These are phyloP conservation scores for Physocladia obscura DNA, from an alignment of 192 early-diverging fungal species.

Conservation along the genomic window DNA sequence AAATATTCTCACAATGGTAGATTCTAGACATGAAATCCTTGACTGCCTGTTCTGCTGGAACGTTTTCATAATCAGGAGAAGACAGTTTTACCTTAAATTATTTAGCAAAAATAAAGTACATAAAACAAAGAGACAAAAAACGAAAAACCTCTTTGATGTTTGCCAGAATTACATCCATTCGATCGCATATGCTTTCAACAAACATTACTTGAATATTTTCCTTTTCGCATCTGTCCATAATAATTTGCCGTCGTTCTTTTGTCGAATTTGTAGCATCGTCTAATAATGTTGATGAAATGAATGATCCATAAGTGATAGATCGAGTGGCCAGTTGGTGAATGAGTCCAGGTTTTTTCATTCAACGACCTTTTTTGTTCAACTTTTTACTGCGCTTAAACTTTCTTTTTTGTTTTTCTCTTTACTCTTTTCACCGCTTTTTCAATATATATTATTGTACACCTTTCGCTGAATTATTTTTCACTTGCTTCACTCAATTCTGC, in stretches of 20 bases:
- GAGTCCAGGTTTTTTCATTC: too few species aligned
- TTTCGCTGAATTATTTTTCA: too few species aligned
- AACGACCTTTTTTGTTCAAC: too few species aligned
- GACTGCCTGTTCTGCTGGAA: conserved; percentile 77
- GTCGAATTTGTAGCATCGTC: conserved; percentile 98
- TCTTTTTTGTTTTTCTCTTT: too few species aligned
- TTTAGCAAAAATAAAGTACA: neutral
- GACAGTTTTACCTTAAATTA: conserved; percentile 74
- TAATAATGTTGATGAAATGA: neutral
- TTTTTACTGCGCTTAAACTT: too few species aligned
- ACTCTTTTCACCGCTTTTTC: too few species aligned
- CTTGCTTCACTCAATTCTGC: too few species aligned
- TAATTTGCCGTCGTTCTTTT: conserved; percentile 68
- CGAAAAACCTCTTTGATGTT: conserved; percentile 82
- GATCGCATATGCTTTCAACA: conserved; percentile 93
- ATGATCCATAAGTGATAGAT: too few species aligned
- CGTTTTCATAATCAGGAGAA: conserved; percentile 86
- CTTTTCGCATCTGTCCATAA: conserved; percentile 69
- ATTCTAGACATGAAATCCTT: conserved; percentile 91
- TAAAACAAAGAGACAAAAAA: neutral
- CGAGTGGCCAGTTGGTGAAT: too few species aligned
- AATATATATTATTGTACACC: too few species aligned
- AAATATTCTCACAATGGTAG: conserved; percentile 86
- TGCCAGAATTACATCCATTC: conserved; percentile 77
- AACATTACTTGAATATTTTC: conserved; percentile 90